These are phyloP conservation scores for Coemansia sp. DNA, from an alignment of 192 early-diverging fungal genomes.

Conservation along the genomic window DNA sequence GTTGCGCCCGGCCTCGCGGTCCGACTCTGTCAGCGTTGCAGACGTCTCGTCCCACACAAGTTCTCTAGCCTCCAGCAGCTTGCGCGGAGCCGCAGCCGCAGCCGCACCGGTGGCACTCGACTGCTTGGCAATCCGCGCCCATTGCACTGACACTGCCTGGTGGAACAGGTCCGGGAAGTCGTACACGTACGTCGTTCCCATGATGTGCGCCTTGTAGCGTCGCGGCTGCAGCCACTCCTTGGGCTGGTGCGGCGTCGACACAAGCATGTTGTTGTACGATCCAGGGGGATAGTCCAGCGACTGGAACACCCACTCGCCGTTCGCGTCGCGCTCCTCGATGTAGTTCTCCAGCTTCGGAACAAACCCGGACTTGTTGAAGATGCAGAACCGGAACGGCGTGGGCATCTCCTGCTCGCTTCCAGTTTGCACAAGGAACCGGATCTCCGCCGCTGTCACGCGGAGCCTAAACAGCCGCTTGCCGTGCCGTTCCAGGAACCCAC, in stretches of 20 bases:
- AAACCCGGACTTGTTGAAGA: conserved; percentile 89
- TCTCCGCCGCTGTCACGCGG: conserved; percentile 94
- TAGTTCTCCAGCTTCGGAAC: conserved; percentile 92
- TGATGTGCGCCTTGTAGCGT: conserved; percentile 95
- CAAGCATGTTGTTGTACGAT: conserved; percentile 77
- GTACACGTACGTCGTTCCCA: conserved; percentile 98
- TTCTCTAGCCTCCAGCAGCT: conserved; percentile 77
- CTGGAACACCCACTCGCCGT: conserved; percentile 81
- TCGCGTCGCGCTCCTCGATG: conserved; percentile 82
- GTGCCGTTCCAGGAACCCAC: conserved; percentile 89
- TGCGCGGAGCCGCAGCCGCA: conserved; percentile 41
- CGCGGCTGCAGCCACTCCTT: conserved; percentile 96
- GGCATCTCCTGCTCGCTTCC: conserved; percentile 56
- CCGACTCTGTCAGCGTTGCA: conserved; percentile 66
- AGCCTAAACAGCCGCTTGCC: conserved; percentile 92
- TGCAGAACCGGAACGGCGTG: conserved; percentile 85
- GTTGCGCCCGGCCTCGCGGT: conserved; percentile 85
- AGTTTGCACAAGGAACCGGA: conserved; percentile 89
- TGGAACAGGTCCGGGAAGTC: conserved; percentile 98
- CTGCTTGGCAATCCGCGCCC: conserved; percentile 60
- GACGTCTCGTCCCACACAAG: conserved; percentile 81
- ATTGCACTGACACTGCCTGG: conserved; percentile 76
- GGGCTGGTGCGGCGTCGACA: conserved; percentile 81
- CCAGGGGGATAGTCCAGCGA: conserved; percentile 78
- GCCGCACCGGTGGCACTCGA: background rate